phyloP scores from a whole-genome alignment of 495 filamentous ascomycete species.

The Tuber brumale region DNA sequence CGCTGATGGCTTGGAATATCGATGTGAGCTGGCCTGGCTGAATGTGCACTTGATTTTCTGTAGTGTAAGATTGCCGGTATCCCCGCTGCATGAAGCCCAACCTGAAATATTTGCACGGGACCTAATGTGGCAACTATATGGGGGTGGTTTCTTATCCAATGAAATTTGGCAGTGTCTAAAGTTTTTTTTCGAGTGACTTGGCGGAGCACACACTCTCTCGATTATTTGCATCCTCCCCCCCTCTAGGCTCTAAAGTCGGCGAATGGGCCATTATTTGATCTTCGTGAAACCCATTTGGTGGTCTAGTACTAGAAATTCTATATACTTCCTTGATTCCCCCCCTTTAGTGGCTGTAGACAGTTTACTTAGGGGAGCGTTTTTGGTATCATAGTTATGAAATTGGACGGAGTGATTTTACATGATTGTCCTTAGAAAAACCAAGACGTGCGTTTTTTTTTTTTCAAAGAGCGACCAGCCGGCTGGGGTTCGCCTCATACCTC shows the following conservation, averaged over 20 bases:
- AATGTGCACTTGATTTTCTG: neutral
- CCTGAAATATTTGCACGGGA: neutral
- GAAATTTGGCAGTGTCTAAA: neutral
- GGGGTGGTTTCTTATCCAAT: neutral
- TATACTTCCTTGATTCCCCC: too few species aligned
- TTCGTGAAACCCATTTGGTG: neutral
- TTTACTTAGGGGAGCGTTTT: neutral
- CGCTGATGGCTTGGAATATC: neutral
- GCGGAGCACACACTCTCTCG: neutral
- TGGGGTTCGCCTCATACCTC: neutral
- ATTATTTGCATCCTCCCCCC: neutral
- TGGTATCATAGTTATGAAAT: neutral
- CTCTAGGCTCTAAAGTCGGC: neutral
- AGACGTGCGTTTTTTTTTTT: too few species aligned
- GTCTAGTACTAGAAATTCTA: neutral
- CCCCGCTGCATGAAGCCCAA: neutral
- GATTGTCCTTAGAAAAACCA: neutral
- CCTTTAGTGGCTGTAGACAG: neutral
- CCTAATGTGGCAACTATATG: neutral
- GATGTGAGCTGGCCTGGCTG: neutral
- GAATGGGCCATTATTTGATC: neutral
- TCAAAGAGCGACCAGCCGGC: neutral
- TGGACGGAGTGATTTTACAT: neutral
- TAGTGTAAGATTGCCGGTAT: neutral
- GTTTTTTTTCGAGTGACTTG: neutral